phyloP scores from a whole-genome alignment of 441 rosid species.

The Adansonia gregorii region DNA sequence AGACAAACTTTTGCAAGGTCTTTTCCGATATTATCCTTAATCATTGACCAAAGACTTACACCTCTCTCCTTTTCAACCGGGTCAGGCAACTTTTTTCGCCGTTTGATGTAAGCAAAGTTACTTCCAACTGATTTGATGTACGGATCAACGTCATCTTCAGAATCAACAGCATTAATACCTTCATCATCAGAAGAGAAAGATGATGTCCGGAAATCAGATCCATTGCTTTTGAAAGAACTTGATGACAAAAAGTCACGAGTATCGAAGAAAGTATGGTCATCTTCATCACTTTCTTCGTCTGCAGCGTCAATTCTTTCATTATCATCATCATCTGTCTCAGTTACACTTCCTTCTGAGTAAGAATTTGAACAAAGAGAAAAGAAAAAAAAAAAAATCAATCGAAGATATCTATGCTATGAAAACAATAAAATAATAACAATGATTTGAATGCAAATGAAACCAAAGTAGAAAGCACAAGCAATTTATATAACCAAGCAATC shows the following conservation, averaged over 20 bases:
- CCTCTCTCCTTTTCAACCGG: constrained; percentile 81
- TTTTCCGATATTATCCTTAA: constrained; percentile 91
- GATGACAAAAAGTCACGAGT: constrained; percentile 83
- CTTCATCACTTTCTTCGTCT: constrained; percentile 85
- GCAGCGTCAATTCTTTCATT: constrained; percentile 77
- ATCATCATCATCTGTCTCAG: constrained; percentile 75
- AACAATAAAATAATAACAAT: constrained; percentile 7
- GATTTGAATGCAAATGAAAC: not conserved
- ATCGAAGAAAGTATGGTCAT: constrained; percentile 71
- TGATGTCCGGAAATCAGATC: constrained; percentile 67
- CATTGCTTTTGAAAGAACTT: constrained; percentile 74
- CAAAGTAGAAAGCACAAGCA: not conserved
- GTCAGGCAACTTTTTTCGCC: constrained; percentile 83
- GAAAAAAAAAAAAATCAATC: constrained; percentile 10
- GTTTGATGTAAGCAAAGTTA: constrained; percentile 56
- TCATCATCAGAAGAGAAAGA: constrained; percentile 75
- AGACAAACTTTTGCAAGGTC: constrained; percentile 94
- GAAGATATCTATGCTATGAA: not conserved
- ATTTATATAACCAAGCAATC: not conserved
- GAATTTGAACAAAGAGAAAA: constrained; percentile 20
- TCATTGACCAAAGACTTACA: constrained; percentile 93
- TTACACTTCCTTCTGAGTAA: constrained; percentile 59
- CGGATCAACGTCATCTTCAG: constrained; percentile 62
- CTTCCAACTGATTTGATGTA: constrained; percentile 58
- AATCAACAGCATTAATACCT: constrained; percentile 41